phyloP scores from a whole-genome alignment of 176 grass and related monocot genomes.

The Hyparrhenia diplandra region DNA sequence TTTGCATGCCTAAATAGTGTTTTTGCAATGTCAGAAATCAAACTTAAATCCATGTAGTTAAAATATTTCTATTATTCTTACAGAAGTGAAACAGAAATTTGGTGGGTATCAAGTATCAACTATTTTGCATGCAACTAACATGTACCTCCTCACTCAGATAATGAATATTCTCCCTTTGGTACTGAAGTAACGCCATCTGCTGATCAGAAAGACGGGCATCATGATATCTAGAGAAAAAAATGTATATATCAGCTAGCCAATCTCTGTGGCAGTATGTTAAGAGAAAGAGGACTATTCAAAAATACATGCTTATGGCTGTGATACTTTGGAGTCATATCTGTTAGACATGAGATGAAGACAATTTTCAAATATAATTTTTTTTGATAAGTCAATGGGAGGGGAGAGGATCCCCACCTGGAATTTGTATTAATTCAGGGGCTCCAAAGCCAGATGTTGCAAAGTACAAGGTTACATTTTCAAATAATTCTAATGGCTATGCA shows the following conservation, averaged over 20 bases:
- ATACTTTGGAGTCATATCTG: background rate
- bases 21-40: background rate
- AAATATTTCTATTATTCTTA: background rate
- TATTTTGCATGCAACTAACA: conserved; percentile 2
- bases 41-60: background rate
- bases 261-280: background rate
- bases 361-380: too few relatives aligned
- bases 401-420: too few relatives aligned
- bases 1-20: background rate
- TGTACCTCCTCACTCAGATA: conserved; percentile 97
- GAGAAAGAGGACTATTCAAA: background rate
- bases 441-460: too few relatives aligned
- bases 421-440: too few relatives aligned
- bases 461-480: background rate
- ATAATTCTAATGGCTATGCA: conserved; percentile 4
- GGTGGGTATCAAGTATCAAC: conserved; percentile 7
- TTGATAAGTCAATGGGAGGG: too few relatives aligned
- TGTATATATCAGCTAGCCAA: background rate
- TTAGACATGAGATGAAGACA: background rate
- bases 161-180: conserved; percentile 98
- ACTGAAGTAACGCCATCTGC: conserved; percentile 95
- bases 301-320: too few relatives aligned
- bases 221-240: conserved; percentile 51
- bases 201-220: conserved; percentile 93
- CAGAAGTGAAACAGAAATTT: conserved; percentile 11